These are phyloP conservation scores for Cyberlindnera mycetangii DNA, from an alignment of 805 yeast genomes.

Conservation along the genomic window DNA sequence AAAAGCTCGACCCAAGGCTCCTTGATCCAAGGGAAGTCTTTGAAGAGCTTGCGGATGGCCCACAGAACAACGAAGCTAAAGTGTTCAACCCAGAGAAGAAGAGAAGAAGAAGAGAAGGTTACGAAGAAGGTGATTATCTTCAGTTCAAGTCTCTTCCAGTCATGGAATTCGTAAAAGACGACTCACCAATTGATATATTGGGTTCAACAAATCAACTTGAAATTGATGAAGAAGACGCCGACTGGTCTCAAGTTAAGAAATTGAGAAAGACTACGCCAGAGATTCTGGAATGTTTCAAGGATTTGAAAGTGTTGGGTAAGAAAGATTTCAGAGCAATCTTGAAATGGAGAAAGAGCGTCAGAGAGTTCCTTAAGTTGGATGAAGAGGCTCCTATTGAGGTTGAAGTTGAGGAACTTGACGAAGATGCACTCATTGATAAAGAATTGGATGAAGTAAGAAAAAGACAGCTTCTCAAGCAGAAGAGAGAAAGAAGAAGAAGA, in stretches of 20 bases:
- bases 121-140: slow-evolving; percentile 86
- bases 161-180: slow-evolving; percentile 76
- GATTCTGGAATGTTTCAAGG: slow-evolving; percentile 79
- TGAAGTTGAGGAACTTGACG: slow-evolving; percentile 71
- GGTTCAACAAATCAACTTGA: slow-evolving; percentile 70
- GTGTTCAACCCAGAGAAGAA: slow-evolving; percentile 93
- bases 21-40: slow-evolving; percentile 91
- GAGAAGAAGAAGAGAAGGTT: slow-evolving; percentile 90
- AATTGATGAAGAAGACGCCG: slow-evolving; percentile 56
- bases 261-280: slow-evolving; percentile 78
- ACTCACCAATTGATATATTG: slow-evolving; percentile 78
- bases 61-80: slow-evolving; percentile 82
- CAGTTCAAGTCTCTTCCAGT: slow-evolving; percentile 69
- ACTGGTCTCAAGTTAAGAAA: slow-evolving; percentile 68
- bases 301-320: slow-evolving; percentile 89
- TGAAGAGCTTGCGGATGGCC: slow-evolving; percentile 79
- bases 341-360: slow-evolving; percentile 85
- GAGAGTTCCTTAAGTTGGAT: slow-evolving; percentile 70
- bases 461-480: slow-evolving; percentile 62
- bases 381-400: slow-evolving; percentile 42
- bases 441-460: slow-evolving; percentile 75
- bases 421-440: slow-evolving; percentile 85
- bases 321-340: slow-evolving; percentile 85
- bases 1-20: slow-evolving; percentile 87
- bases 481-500: slow-evolving; percentile 77